phyloP scores from a whole-genome alignment of 1,284 basidiomycete species.

The Ustilago crameri region DNA sequence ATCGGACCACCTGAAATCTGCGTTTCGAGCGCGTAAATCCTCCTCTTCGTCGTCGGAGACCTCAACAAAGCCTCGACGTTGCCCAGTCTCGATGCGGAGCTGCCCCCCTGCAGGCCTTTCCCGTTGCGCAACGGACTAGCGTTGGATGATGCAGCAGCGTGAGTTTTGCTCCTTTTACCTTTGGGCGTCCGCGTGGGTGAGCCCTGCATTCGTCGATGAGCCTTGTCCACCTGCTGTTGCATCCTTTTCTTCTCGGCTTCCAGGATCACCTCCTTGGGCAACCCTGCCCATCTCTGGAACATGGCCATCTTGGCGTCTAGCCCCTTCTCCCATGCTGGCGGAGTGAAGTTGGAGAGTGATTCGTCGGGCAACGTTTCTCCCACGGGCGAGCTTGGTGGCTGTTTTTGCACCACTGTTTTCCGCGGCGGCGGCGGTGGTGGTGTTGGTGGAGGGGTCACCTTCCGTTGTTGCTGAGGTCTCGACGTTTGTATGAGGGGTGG shows the following conservation, averaged over 20 bases:
- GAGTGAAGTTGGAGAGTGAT: conserved; percentile 41
- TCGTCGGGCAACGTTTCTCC: conserved; percentile 29
- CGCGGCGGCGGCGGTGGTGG: neutral
- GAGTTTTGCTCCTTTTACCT: no score
- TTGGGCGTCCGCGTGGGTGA: neutral
- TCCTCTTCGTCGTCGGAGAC: conserved; percentile 35
- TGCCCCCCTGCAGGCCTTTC: neutral
- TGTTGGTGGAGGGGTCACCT: neutral
- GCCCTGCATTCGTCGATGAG: conserved; percentile 27
- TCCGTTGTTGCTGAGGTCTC: neutral
- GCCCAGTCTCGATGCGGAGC: neutral
- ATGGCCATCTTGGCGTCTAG: conserved; percentile 10
- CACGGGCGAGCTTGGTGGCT: conserved; percentile 13
- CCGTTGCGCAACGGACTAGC: no score
- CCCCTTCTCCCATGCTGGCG: conserved; percentile 25
- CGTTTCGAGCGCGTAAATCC: conserved; percentile 48
- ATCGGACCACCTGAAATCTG: conserved; percentile 12
- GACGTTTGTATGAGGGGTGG: neutral
- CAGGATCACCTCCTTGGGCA: conserved; percentile 12
- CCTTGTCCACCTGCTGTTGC: conserved; percentile 21
- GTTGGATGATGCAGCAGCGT: no score
- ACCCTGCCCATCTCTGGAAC: conserved; percentile 35
- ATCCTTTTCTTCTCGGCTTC: conserved; percentile 11
- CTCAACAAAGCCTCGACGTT: conserved; percentile 7
- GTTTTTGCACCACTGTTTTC: neutral